Conservation (phyloP, 257 asterid genomes). For the Dorcoceras hygrometricum region DNA sequence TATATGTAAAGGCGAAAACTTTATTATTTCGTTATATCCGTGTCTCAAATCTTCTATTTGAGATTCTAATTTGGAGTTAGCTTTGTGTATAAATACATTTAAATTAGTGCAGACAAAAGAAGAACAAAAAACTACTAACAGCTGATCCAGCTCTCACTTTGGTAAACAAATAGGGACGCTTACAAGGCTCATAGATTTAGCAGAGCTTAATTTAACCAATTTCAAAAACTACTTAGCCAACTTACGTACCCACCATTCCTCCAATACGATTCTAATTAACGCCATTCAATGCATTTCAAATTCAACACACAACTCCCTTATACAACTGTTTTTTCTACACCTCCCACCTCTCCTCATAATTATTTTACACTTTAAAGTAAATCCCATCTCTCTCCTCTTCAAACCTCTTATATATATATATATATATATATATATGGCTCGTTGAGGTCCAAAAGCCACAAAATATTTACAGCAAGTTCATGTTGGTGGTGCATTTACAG, state of each 20-base stretch:
- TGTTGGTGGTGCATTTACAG: constrained; percentile 13
- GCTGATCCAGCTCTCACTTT: no score
- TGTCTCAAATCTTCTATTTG: no score
- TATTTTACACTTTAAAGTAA: constrained; percentile 58
- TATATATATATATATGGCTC: constrained; percentile 25
- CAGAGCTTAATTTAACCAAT: background rate
- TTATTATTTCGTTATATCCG: no score
- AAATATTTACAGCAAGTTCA: constrained; percentile 24
- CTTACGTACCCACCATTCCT: background rate
- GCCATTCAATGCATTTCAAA: background rate
- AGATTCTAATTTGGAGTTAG: no score
- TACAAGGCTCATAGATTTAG: no score
- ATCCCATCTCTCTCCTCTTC: constrained; percentile 35
- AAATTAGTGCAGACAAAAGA: no score
- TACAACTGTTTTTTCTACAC: constrained; percentile 12
- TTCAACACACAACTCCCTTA: background rate
- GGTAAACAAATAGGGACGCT: no score
- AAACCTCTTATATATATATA: constrained; percentile 18
- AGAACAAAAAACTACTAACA: no score
- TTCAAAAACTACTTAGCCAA: no score
- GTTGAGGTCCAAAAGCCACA: constrained; percentile 28
- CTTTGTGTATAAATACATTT: no score
- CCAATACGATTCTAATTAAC: no score
- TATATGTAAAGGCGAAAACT: no score
- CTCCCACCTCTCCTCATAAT: constrained; percentile 40